Evolutionary conservation across 1,284 basidiomycete species (phyloP).

Genomic region (Abortiporus biennis): DNA sequence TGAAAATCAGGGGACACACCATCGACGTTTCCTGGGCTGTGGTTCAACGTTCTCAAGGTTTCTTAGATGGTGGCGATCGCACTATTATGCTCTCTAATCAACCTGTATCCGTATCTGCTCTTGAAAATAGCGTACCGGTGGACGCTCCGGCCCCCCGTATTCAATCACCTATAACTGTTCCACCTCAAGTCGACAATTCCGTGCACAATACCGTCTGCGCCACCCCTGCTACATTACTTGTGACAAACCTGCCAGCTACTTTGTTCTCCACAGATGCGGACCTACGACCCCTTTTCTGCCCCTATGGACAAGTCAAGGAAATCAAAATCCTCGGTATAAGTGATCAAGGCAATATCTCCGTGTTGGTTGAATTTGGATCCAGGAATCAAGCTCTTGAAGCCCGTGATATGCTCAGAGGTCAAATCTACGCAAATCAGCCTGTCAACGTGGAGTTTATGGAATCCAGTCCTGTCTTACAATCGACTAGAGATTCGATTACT

Average conservation of each 20-base stretch:
- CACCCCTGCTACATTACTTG: constrained; percentile 46
- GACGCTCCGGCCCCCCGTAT: constrained; percentile 12
- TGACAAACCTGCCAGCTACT: constrained; percentile 58
- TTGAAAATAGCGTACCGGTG: constrained; percentile 12
- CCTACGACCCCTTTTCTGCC: constrained; percentile 64
- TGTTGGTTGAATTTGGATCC: constrained; percentile 55
- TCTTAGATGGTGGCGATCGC: constrained; percentile 74
- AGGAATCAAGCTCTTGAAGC: constrained; percentile 54
- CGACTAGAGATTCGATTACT: constrained; percentile 11
- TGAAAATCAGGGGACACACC: constrained; percentile 46
- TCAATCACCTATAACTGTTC: constrained; percentile 16
- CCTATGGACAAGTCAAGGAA: constrained; percentile 62
- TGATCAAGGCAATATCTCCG: constrained; percentile 31
- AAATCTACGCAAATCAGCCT: constrained; percentile 48
- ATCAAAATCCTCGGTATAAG: constrained; percentile 34
- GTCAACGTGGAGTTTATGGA: constrained; percentile 42
- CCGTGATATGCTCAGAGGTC: constrained; percentile 49
- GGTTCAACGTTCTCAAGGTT: constrained; percentile 78
- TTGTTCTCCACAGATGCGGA: constrained; percentile 63
- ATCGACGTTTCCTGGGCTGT: constrained; percentile 80
- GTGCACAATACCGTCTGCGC: constrained; percentile 9
- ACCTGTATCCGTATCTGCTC: constrained; percentile 30
- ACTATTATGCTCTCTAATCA: constrained; percentile 45
- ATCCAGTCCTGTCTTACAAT: constrained; percentile 12
- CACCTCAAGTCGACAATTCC: constrained; percentile 18